phyloP scores from a whole-genome alignment of 345 rosid genomes.

The Eucalyptus sp. region DNA sequence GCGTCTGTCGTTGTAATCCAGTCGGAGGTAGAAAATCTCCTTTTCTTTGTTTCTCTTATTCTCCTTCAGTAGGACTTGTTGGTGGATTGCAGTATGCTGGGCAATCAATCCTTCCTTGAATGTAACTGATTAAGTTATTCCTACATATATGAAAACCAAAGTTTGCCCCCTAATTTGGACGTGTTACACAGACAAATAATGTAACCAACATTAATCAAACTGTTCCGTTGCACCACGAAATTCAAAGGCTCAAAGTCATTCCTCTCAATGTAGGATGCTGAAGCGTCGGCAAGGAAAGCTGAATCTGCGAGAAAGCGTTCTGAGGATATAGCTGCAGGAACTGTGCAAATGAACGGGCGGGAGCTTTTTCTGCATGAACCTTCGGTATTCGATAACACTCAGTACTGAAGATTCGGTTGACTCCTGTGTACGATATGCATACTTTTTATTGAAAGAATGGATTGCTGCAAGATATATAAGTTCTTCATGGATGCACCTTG shows the following conservation, averaged over 20 bases:
- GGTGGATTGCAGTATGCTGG: neutral
- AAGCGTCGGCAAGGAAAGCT: slow-evolving; percentile 45
- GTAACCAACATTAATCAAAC: neutral
- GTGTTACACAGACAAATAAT: neutral
- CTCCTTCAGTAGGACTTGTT: neutral
- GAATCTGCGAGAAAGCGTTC: slow-evolving; percentile 76
- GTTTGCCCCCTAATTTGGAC: neutral
- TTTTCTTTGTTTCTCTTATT: neutral
- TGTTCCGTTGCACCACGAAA: neutral
- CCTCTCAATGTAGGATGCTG: slow-evolving; percentile 42
- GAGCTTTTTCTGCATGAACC: slow-evolving; percentile 86
- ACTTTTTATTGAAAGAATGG: neutral
- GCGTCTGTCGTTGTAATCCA: neutral
- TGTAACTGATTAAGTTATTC: neutral
- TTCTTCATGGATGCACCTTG: neutral
- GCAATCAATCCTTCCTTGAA: neutral
- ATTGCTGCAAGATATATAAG: neutral
- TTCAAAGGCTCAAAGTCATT: neutral
- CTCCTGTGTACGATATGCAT: neutral
- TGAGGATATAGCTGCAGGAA: slow-evolving; percentile 69
- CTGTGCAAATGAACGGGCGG: slow-evolving; percentile 72
- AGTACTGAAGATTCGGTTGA: slow-evolving; percentile 5
- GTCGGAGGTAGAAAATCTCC: neutral
- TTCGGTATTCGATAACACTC: slow-evolving; percentile 64
- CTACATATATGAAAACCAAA: neutral